A percentile compares a stretch with the other conserved stretches of the same genome.
Evolutionary conservation across 495 filamentous ascomycete genomes (phyloP).

Genomic region (Aspergillus mulundensis): DNA sequence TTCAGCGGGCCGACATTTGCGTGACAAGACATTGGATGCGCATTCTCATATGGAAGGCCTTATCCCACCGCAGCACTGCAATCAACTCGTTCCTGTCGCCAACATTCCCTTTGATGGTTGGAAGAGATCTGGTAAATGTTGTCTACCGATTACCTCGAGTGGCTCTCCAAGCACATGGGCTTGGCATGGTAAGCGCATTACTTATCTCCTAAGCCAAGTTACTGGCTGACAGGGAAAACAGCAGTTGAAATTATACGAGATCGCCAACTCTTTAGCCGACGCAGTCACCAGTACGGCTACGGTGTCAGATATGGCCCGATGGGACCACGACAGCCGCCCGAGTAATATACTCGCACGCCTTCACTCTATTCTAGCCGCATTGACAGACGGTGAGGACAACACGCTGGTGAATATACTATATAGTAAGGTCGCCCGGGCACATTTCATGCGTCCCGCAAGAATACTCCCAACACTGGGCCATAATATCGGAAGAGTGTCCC

Average conservation of each 20-base stretch:
- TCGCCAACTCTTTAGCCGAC: conserved; percentile 44
- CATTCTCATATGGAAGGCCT: conserved; percentile 41
- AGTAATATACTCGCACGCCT: conserved; percentile 29
- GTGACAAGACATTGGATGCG: conserved; percentile 48
- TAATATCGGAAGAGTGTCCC: too few species aligned
- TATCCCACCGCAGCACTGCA: conserved; percentile 18
- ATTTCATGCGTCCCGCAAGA: conserved; percentile 4
- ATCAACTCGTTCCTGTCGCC: conserved; percentile 17
- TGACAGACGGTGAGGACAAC: conserved; percentile 32
- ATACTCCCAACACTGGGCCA: neutral
- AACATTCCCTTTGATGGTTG: conserved; percentile 37
- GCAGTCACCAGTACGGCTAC: conserved; percentile 26
- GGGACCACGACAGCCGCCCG: conserved; percentile 20
- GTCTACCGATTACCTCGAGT: conserved; percentile 34
- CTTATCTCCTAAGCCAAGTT: neutral
- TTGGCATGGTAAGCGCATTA: conserved; percentile 26
- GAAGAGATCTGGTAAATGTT: conserved; percentile 37
- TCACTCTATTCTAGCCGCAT: conserved; percentile 29
- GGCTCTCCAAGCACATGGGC: conserved; percentile 33
- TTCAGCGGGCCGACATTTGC: conserved; percentile 45
- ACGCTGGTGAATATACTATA: conserved; percentile 25
- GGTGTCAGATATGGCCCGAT: conserved; percentile 7
- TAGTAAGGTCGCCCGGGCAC: conserved; percentile 25
- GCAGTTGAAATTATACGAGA: conserved; percentile 46
- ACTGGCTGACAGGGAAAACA: conserved; percentile 7